These are phyloP conservation scores for Calendula officinalis DNA, from an alignment of 129 eudicot genomes.

Conservation along the genomic window DNA sequence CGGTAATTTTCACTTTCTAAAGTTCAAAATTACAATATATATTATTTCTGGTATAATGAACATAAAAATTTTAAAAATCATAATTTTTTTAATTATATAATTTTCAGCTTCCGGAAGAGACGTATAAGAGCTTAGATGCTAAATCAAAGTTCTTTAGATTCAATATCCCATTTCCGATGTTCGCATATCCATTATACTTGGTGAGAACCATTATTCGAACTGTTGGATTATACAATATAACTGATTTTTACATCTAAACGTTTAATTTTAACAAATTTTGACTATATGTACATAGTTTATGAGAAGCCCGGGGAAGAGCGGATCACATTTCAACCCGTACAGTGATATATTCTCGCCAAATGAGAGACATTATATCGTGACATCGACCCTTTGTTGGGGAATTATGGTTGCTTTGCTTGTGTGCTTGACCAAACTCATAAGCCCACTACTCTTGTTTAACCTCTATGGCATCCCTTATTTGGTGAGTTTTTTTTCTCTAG, in stretches of 20 bases:
- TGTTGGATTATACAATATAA: not conserved
- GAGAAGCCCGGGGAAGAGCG: conserved; percentile 73
- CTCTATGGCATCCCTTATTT: conserved; percentile 65
- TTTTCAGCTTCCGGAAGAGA: conserved; percentile 52
- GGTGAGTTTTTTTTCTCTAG: conserved; percentile 36
- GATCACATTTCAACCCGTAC: conserved; percentile 75
- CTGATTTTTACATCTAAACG: not conserved
- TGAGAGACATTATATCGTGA: conserved; percentile 52
- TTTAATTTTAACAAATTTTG: not conserved
- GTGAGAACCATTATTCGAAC: conserved; percentile 24
- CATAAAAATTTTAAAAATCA: not conserved
- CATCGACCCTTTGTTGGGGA: conserved; percentile 74
- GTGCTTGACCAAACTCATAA: conserved; percentile 36
- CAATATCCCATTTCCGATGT: conserved; percentile 70
- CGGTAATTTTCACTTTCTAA: conserved; percentile 39
- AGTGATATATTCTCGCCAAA: conserved; percentile 54
- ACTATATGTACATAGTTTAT: conserved; percentile 32
- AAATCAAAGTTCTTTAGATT: conserved; percentile 61
- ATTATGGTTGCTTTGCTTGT: conserved; percentile 52
- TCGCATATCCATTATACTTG: conserved; percentile 72
- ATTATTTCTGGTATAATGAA: not conserved
- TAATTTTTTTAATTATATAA: not conserved
- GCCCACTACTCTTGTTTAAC: conserved; percentile 49
- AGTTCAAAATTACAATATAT: not conserved
- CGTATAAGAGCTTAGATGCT: conserved; percentile 51